Evolutionary conservation across 306 rosid species (phyloP).

Genomic region (Vigna reflexopilosa): DNA sequence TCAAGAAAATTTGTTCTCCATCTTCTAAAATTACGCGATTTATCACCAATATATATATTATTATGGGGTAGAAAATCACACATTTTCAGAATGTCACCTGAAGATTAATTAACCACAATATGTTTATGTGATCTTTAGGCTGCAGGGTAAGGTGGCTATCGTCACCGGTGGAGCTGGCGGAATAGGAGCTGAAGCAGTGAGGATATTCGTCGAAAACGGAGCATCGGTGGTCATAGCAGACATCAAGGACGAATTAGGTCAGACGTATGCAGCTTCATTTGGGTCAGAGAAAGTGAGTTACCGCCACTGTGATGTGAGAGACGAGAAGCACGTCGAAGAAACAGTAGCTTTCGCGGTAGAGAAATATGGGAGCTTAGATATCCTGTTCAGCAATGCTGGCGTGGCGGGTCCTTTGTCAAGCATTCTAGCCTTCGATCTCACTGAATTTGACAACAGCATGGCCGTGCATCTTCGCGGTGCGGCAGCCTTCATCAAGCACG

Average conservation of each 20-base stretch:
- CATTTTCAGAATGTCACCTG: no score
- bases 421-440: constrained; percentile 66
- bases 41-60: no score
- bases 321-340: constrained; percentile 74
- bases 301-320: constrained; percentile 71
- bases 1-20: no score
- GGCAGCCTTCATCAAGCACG: constrained; percentile 68
- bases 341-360: constrained; percentile 55
- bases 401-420: constrained; percentile 52
- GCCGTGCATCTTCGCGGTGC: constrained; percentile 64
- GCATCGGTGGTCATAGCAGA: constrained; percentile 73
- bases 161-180: constrained; percentile 78
- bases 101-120: no score
- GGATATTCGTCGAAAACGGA: constrained; percentile 58
- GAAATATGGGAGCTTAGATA: constrained; percentile 63
- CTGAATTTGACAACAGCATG: constrained; percentile 61
- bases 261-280: constrained; percentile 54
- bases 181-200: constrained; percentile 69
- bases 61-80: no score
- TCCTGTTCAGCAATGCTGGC: constrained; percentile 82
- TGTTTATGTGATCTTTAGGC: constrained; percentile 43
- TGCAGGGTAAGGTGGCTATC: constrained; percentile 79
- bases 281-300: constrained; percentile 54
- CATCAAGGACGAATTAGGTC: constrained; percentile 69
- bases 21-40: no score